Base-by-base conservation (phyloP, 208 protist species). In the Herpetomonas tarakana region DNA sequence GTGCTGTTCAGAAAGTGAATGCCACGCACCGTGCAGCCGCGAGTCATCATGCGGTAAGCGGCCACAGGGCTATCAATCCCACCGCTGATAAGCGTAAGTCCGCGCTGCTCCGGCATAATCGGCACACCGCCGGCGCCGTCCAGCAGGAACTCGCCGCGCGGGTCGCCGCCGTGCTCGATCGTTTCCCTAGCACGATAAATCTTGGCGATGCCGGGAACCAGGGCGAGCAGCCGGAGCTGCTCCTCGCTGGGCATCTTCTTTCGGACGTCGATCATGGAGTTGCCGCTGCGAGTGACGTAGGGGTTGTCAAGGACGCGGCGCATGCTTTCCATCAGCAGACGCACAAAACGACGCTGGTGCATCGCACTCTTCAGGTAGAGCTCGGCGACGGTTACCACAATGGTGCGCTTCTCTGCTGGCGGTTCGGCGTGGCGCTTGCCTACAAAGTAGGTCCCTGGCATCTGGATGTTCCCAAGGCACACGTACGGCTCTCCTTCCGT, bases 1-100 rank as follows among this genome's bases (percentile, higher is more conserved):
- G 87, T 90, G 74, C 80, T 91, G 69, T 91, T 91, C 41, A 91
- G 76, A 44, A 90, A 93, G 61, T 93, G 87, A 12, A 93, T 71
- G 35, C 78, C 76, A 52, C 59, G 70, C 22, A 93, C 87, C 14
- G 60, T 41, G 73, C 87, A 93, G 52, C 87, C 87, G 4, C 87
- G 76, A 4, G 73, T 85, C 83, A 93, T 93, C 81, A 93, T 91
- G 39, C 77, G 73, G 67, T 93, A 91, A 21, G 83, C 83, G n/a
- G 87, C 87, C 18, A 93, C 84, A 25, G 87, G 87, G 68, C 83
- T 91, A 71, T 93, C 87, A 47, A 91, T 90, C 56, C 87, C 87
- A 51, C 87, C 87, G 53, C 80, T 88, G 63, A 93, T 75, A 35
- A 91, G 73, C n/a, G 74, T 63, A 21, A 93, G 73, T 30, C 69